phyloP scores from a whole-genome alignment of 441 rosid species.

The Capsella rubella region DNA sequence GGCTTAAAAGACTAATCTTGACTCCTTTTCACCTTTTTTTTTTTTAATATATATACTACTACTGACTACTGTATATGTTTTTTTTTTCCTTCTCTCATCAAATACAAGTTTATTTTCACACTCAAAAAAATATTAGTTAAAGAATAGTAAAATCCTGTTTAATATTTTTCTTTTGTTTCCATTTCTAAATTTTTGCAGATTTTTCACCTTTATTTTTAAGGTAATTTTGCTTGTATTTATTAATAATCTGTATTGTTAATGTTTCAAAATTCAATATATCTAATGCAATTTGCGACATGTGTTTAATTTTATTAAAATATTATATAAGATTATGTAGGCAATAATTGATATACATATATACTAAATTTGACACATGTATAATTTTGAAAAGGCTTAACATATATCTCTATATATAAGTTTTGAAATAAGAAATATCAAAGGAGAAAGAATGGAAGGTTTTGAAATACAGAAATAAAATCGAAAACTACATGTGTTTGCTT shows the following conservation, averaged over 20 bases:
- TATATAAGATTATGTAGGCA: background rate
- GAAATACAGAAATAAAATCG: background rate
- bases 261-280: background rate
- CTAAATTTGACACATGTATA: background rate
- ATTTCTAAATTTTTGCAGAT: background rate
- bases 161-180: background rate
- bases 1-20: constrained; percentile 42
- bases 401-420: background rate
- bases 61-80: background rate
- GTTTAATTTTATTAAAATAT: background rate
- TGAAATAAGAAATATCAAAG: background rate
- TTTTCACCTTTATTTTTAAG: background rate
- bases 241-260: background rate
- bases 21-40: constrained; percentile 29
- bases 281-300: background rate
- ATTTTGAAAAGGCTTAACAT: background rate
- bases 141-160: background rate
- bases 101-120: constrained; percentile 6
- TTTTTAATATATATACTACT: too few species aligned
- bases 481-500: background rate
- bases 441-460: too few species aligned
- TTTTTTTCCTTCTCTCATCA: background rate
- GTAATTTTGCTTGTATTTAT: background rate
- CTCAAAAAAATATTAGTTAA: background rate
- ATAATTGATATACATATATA: background rate